phyloP scores from a whole-genome alignment of 768 basidiomycete genomes.

The Termitomyces titanicus region DNA sequence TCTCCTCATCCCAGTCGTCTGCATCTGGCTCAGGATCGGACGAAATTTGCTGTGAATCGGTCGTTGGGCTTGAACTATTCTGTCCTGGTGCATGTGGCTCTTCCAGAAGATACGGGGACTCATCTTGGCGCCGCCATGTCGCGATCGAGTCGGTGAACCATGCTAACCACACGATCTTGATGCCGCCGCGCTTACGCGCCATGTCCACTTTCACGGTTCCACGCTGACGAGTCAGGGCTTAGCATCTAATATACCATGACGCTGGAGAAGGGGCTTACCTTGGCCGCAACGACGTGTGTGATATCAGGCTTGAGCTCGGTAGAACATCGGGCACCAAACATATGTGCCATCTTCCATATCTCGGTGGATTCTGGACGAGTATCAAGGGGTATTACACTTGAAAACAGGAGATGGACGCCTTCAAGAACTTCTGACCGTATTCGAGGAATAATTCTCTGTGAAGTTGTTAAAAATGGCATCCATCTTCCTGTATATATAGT shows the following conservation, averaged over 20 bases:
- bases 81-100: slow-evolving; percentile 40
- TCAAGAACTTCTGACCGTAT: slow-evolving; percentile 75
- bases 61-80: slow-evolving; percentile 31
- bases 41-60: slow-evolving; percentile 46
- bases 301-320: slow-evolving; percentile 61
- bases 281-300: slow-evolving; percentile 91
- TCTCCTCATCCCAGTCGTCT: slow-evolving; percentile 61
- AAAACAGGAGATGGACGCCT: slow-evolving; percentile 84
- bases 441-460: slow-evolving; percentile 78
- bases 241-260: background rate
- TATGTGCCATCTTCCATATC: slow-evolving; percentile 80
- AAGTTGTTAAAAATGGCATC: background rate
- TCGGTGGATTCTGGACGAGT: slow-evolving; percentile 74
- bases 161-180: slow-evolving; percentile 80
- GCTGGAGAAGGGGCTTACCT: slow-evolving; percentile 40
- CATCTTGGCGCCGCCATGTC: slow-evolving; percentile 83
- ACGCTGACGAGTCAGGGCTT: slow-evolving; percentile 41
- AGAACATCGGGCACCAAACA: slow-evolving; percentile 84
- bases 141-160: slow-evolving; percentile 92
- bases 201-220: slow-evolving; percentile 90
- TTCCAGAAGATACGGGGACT: slow-evolving; percentile 72
- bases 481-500: slow-evolving; percentile 1
- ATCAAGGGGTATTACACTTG: slow-evolving; percentile 92
- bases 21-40: slow-evolving; percentile 65
- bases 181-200: slow-evolving; percentile 70